A percentile compares a stretch with the other conserved stretches of the same genome.
phyloP scores from a whole-genome alignment of 148 eudicot genomes.

The Cornus suecica region DNA sequence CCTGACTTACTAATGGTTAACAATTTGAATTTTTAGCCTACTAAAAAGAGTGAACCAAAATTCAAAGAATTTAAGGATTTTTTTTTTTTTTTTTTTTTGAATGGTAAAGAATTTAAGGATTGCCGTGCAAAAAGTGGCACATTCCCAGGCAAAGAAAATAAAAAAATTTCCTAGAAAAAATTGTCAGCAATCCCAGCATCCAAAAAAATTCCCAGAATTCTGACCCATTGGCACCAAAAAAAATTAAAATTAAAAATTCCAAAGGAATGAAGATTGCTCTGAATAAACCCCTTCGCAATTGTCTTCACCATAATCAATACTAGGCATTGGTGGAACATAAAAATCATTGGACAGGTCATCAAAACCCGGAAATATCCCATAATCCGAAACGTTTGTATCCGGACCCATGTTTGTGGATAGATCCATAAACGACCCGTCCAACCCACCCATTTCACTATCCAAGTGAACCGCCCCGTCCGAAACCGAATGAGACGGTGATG shows the following conservation, averaged over 20 bases:
- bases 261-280: constrained; percentile 46
- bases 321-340: constrained; percentile 27
- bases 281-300: constrained; percentile 29
- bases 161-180: not conserved
- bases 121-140: not conserved
- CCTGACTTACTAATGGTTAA: not conserved
- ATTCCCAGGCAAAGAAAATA: not conserved
- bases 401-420: constrained; percentile 30
- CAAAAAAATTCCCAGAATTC: constrained; percentile 19
- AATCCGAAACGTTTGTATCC: constrained; percentile 37
- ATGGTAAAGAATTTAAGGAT: not conserved
- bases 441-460: constrained; percentile 17
- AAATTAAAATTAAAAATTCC: constrained; percentile 48
- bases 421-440: constrained; percentile 41
- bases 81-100: too few species aligned
- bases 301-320: constrained; percentile 31
- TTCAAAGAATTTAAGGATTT: too few species aligned
- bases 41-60: too few species aligned
- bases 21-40: not conserved
- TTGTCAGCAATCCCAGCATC: constrained; percentile 11
- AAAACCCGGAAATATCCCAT: constrained; percentile 54
- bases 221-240: constrained; percentile 5
- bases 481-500: constrained; percentile 24
- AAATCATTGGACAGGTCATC: constrained; percentile 37
- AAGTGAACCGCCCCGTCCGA: constrained; percentile 30